These are phyloP conservation scores for Wolfiporia cocos DNA, from an alignment of 1,284 basidiomycete genomes.

Conservation along the genomic window DNA sequence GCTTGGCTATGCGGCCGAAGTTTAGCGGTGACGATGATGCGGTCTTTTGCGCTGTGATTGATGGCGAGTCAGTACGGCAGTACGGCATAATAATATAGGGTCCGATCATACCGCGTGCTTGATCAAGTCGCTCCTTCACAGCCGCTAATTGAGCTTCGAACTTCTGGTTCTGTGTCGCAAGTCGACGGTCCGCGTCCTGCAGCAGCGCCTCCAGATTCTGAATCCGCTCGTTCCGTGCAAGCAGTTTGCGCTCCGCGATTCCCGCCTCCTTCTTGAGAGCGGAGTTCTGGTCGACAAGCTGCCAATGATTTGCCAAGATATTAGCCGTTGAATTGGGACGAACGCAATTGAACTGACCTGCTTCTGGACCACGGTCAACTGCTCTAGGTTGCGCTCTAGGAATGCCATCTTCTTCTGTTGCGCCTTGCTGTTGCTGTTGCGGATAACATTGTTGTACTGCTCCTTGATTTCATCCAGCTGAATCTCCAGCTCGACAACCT, in stretches of 20 bases:
- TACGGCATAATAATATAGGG: slow-evolving; percentile 5
- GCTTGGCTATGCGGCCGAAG: slow-evolving; percentile 96
- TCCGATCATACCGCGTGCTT: slow-evolving; percentile 72
- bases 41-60: slow-evolving; percentile 66
- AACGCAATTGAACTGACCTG: slow-evolving; percentile 73
- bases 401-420: slow-evolving; percentile 99
- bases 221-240: slow-evolving; percentile 96
- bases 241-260: slow-evolving; percentile 92
- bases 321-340: too few species aligned
- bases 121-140: slow-evolving; percentile 87
- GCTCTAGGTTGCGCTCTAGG: slow-evolving; percentile 95
- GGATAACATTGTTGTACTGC: slow-evolving; percentile 98
- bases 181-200: slow-evolving; percentile 88
- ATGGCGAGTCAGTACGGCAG: slow-evolving; percentile 10
- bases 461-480: slow-evolving; percentile 98
- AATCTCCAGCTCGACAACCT: slow-evolving; percentile 99
- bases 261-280: slow-evolving; percentile 97
- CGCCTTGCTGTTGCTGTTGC: slow-evolving; percentile 95
- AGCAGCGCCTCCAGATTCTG: slow-evolving; percentile 90
- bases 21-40: slow-evolving; percentile 63
- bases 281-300: slow-evolving; percentile 99
- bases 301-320: slow-evolving; percentile 12
- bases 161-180: slow-evolving; percentile 91
- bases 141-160: slow-evolving; percentile 91
- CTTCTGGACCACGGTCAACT: slow-evolving; percentile 94